Evolutionary conservation across 139 green algal genomes (phyloP), one percentile per base, ranked within the genome.

Genomic region (Trebouxia sp.): DNA sequence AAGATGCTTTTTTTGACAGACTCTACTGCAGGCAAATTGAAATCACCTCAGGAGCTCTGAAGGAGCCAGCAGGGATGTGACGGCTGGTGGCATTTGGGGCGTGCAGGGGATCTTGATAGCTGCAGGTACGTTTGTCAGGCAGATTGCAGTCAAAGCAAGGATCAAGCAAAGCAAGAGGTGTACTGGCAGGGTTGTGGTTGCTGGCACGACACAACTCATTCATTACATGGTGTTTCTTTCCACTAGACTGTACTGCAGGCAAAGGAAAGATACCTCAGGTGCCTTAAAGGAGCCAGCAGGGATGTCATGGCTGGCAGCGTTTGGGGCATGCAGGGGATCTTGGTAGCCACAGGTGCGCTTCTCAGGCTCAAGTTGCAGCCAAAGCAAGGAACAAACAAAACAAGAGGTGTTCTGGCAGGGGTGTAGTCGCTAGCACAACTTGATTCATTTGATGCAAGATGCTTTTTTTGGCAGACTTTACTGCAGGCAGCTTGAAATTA

Each of bases 31-130:
- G 50, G 50, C 20, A 58, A 22, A 17, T 6, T 58, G 50, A 17
- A 17, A 24, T 62, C 12, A n/a, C n/a, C n/a, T n/a, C n/a, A n/a
- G n/a, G n/a, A n/a, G n/a, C n/a, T n/a, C n/a, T n/a, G n/a, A n/a
- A n/a, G n/a, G n/a, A n/a, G n/a, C n/a, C n/a, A n/a, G n/a, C n/a
- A n/a, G n/a, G n/a, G n/a, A n/a, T n/a, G n/a, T n/a, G n/a, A n/a
- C n/a, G n/a, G n/a, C n/a, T n/a, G n/a, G n/a, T n/a, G 47, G 20
- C 72, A 35, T 65, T 65, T 20, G 72, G 67, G 39, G 26, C 20
- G 30, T 79, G 72, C 45, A 79, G 45, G 45, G 72, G 72, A 32
- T 79, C 72, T 30, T 79, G 28, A 35, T 79, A n/a, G n/a, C n/a
- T n/a, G n/a, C n/a, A n/a, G n/a, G n/a, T n/a, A n/a, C n/a, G n/a